Evolutionary conservation across 2,329 filamentous ascomycete species (phyloP), one percentile per base, ranked within the genome.

Genomic region (Hortaea sp.): DNA sequence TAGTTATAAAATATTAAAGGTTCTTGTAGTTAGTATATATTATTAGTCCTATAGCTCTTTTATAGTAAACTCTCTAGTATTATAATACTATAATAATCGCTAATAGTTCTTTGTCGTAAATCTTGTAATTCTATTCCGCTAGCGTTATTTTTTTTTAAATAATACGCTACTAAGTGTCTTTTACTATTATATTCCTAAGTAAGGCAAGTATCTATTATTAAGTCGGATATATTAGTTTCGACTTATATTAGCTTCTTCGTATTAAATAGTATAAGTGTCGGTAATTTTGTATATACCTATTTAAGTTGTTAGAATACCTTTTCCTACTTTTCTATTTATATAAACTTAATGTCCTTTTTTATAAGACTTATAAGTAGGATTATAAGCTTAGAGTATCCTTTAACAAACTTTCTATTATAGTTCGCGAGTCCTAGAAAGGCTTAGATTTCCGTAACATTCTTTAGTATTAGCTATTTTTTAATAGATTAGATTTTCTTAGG

Each of bases 71-170:
- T 32, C 40, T 31, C 38, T 54, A 48, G 12, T 52, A 5, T 55
- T 49, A 62, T 35, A 38, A 12, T 58, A 34, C 42, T 60, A 41
- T 11, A 63, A 53, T 10, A 31, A 69, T 62, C 3, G 61, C 59
- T 6, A 67, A 41, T 1, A 68, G 50, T 53, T 66, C 63, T 43
- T 66, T 65, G 42, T 67, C 49, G 42, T 66, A 54, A 7, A 65
- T 65, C 10, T 62, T 37, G 47, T 66, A 67, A 47, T 66, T 66
- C 4, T 42, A 50, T 48, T 66, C 44, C 1, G 50, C 48, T 5
- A 39, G 39, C 6, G n/a, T 48, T 6, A 59, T 45, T 38, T 62
- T 64, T 64, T 41, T 45, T 49, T 7, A 48, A 61, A 29, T 49
- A 56, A 48, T 50, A 64, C 3, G 53, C 54, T 0, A 61, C 48